Conservation (phyloP, 169 alveolate genomes). For the Plasmodium fragile region DNA sequence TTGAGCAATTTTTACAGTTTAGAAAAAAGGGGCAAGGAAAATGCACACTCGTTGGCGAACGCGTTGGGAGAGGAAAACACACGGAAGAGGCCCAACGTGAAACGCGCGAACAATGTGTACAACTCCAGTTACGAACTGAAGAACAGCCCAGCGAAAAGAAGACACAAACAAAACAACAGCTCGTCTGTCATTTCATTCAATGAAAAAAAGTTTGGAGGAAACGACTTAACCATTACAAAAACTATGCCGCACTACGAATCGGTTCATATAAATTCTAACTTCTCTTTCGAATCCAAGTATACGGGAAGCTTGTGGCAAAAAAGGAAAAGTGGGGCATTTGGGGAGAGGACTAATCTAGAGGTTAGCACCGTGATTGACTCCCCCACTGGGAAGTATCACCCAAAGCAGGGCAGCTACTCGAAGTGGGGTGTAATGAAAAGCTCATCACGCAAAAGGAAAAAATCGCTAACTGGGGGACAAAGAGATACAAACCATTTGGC, state of each 20-base stretch:
- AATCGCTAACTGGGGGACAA: not conserved
- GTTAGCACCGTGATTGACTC: not conserved
- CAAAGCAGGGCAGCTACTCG: not conserved
- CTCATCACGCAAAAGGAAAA: not conserved
- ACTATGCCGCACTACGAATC: not conserved
- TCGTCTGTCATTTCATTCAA: conserved; percentile 22
- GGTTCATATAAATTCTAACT: conserved; percentile 12
- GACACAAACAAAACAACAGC: not conserved
- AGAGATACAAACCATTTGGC: not conserved
- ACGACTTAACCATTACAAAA: not conserved
- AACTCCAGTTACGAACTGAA: conserved; percentile 26
- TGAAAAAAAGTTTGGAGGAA: not conserved
- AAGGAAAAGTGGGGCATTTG: not conserved
- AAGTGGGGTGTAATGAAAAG: conserved; percentile 19
- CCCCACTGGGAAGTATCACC: not conserved
- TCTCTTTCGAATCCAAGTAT: conserved; percentile 53
- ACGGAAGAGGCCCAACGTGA: not conserved
- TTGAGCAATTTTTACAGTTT: not conserved
- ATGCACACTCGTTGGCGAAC: not conserved
- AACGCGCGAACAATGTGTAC: not conserved
- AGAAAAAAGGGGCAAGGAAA: not conserved
- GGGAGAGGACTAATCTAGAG: not conserved
- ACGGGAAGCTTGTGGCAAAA: conserved; percentile 2
- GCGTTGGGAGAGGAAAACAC: not conserved
- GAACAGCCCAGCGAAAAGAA: not conserved